Conservation (phyloP, 768 basidiomycete genomes). For the Lactarius indigo region DNA sequence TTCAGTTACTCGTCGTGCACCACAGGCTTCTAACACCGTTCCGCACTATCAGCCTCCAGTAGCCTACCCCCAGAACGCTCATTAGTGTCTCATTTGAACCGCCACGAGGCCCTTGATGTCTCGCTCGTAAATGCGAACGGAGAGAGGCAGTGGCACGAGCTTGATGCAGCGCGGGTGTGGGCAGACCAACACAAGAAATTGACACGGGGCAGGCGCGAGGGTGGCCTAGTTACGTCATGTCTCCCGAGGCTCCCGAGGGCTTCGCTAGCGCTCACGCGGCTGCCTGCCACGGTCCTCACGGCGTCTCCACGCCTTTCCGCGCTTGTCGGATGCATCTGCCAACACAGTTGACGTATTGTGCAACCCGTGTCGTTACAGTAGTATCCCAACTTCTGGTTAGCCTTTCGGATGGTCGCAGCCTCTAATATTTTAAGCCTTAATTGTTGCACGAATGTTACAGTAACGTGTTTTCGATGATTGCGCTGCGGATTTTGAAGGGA, state of each 20-base stretch:
- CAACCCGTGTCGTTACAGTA: too few species aligned
- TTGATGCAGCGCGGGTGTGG: conserved; percentile 41
- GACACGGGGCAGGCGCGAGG: conserved; percentile 82
- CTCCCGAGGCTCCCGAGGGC: conserved; percentile 50
- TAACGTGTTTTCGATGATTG: conserved; percentile 35
- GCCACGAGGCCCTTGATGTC: conserved; percentile 58
- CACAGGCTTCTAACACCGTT: conserved; percentile 86
- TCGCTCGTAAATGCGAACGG: conserved; percentile 51
- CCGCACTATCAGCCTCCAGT: conserved; percentile 83
- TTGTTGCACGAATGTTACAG: conserved; percentile 56
- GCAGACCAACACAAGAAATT: conserved; percentile 70
- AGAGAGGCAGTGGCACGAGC: conserved; percentile 31
- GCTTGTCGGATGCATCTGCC: conserved; percentile 47
- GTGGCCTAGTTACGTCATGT: conserved; percentile 89
- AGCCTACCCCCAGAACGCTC: conserved; percentile 78
- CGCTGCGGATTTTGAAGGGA: too few species aligned
- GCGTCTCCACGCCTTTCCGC: conserved; percentile 24
- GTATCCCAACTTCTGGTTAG: conserved; percentile 91
- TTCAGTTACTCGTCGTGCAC: conserved; percentile 41
- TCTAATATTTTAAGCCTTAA: conserved; percentile 20
- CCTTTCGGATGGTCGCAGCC: conserved; percentile 66
- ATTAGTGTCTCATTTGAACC: conserved; percentile 74
- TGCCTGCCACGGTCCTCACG: conserved; percentile 70
- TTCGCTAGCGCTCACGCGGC: conserved; percentile 40
- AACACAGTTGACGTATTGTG: conserved; percentile 89